Evolutionary conservation across 2,329 filamentous ascomycete species (phyloP).

Genomic region (Phyllosticta ampelicida): DNA sequence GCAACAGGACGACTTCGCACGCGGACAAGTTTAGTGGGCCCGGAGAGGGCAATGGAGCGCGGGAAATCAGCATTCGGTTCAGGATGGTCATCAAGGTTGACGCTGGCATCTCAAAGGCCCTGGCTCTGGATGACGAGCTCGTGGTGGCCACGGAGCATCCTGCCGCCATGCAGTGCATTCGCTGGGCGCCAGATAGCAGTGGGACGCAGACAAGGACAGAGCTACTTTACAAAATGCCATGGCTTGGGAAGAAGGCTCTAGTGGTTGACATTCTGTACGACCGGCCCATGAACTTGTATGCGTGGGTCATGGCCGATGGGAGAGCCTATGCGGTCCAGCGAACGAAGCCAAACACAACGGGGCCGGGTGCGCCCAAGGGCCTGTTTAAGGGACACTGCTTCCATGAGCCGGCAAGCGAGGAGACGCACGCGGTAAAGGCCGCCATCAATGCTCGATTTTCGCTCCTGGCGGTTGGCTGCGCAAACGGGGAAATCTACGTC

Average conservation of each 20-base stretch:
- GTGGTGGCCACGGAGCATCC: conserved; percentile 86
- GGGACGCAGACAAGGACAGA: conserved; percentile 86
- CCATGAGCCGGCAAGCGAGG: conserved; percentile 55
- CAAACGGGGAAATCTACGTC: conserved; percentile 69
- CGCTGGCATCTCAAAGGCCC: conserved; percentile 76
- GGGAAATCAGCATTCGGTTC: conserved; percentile 83
- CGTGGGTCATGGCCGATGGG: conserved; percentile 85
- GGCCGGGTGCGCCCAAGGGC: conserved; percentile 45
- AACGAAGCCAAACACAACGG: conserved; percentile 24
- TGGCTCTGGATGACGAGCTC: conserved; percentile 86
- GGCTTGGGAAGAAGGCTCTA: conserved; percentile 66
- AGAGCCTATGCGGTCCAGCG: conserved; percentile 86
- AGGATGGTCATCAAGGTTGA: conserved; percentile 98
- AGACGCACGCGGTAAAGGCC: conserved; percentile 56
- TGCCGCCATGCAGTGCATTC: conserved; percentile 90
- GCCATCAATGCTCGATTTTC: conserved; percentile 94
- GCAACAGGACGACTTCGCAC: conserved; percentile 27
- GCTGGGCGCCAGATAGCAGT: conserved; percentile 75
- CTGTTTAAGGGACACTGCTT: conserved; percentile 89
- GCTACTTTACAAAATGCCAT: conserved; percentile 74
- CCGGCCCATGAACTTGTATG: conserved; percentile 87
- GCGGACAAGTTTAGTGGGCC: conserved; percentile 45
- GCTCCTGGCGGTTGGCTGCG: conserved; percentile 75
- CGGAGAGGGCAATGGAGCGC: conserved; percentile 71
- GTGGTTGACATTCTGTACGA: conserved; percentile 86